Evolutionary conservation across 371 early-diverging fungal species (phyloP), one percentile per base, ranked within the genome.

Genomic region (Blyttiomyces sp.): DNA sequence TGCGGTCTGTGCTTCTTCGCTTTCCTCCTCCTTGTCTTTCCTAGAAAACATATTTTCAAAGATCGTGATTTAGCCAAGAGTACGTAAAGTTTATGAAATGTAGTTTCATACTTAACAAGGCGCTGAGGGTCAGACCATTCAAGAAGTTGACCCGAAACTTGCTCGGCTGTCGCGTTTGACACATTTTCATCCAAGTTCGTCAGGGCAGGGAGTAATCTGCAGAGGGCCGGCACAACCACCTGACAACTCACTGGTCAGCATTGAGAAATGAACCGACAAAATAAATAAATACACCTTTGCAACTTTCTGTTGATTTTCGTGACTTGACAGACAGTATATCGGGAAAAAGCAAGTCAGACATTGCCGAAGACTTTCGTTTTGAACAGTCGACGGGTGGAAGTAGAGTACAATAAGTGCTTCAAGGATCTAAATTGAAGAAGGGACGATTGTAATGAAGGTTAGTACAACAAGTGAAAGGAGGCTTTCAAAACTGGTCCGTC

Each of bases 81-180:
- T 39, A 39, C n/a, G 42, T 16, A 39, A 39, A n/a, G 42, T 42
- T 21, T 1, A 21, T 42, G 42, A 17, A 2, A 21, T 21, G 19
- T 42, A 21, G 42, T 42, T 19, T 21, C 49, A 17, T 11, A 51
- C 52, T 35, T 11, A 17, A 46, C 43, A 46, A 58, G 49, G 9
- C 58, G 46, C 2, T 58, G 39, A 44, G 60, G n/a, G 45, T 64
- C 64, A 9, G 59, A 58, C 64, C 64, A 64, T 30, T 64, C 64
- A 24, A 48, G 39, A 13, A 64, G 16, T 27, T 64, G 64, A 16
- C 49, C 51, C 27, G 51, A 35, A 26, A 52, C 36, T 5, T 64
- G 4, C 19, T 13, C 16, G 57, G 57, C 27, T 43, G 2, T 23
- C 43, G 23, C 33, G 51, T 35, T 27, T 27, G 11, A 27, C n/a